phyloP scores from a whole-genome alignment of 106 monocot genomes.

The Platanthera guangdongensis region DNA sequence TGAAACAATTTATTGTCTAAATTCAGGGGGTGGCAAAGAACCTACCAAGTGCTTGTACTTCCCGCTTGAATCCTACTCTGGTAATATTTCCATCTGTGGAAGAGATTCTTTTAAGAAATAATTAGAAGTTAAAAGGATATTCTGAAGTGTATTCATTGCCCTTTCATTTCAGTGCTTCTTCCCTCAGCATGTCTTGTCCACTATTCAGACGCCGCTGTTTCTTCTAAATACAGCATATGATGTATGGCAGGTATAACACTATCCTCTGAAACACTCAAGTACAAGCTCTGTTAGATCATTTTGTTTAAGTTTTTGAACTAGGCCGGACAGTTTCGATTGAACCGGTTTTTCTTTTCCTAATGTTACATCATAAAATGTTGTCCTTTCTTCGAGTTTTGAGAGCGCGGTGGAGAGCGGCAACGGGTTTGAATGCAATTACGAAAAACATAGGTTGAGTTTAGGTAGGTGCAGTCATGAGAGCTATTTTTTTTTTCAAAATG shows the following conservation, averaged over 20 bases:
- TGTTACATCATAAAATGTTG: no score
- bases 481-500: no score
- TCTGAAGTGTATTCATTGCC: background rate
- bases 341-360: no score
- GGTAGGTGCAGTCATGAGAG: no score
- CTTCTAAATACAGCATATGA: constrained; percentile 91
- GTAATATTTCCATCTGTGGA: constrained; percentile 27
- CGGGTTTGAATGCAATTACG: no score
- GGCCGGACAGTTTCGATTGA: no score
- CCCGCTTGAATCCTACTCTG: constrained; percentile 62
- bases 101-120: background rate
- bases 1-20: background rate
- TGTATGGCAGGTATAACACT: constrained; percentile 78
- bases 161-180: constrained; percentile 81
- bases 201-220: constrained; percentile 73
- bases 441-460: no score
- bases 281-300: background rate
- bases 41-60: constrained; percentile 65
- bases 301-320: background rate
- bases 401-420: no score
- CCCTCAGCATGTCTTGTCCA: constrained; percentile 64
- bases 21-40: constrained; percentile 47
- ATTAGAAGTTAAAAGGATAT: background rate
- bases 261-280: background rate
- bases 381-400: no score